Evolutionary conservation across 1,284 basidiomycete species (phyloP).

Genomic region (Ganoderma resinaceum): DNA sequence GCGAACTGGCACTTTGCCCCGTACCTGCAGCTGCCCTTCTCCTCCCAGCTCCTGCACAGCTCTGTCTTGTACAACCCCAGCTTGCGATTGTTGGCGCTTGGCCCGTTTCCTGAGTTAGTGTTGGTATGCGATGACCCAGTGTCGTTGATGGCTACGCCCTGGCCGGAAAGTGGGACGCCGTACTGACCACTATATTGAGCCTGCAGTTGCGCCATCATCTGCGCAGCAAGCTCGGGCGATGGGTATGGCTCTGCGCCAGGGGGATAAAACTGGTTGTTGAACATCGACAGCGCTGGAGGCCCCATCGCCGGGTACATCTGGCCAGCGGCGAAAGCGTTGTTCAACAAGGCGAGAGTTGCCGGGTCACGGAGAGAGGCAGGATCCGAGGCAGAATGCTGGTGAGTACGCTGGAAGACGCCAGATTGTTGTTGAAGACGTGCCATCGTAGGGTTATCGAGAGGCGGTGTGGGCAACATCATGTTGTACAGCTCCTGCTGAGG

Average conservation of each 20-base stretch:
- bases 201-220: slow-evolving; percentile 57
- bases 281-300: slow-evolving; percentile 58
- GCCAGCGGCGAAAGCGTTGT: slow-evolving; percentile 55
- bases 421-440: slow-evolving; percentile 80
- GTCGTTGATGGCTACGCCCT: slow-evolving; percentile 30
- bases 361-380: slow-evolving; percentile 76
- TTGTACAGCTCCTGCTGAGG: slow-evolving; percentile 81
- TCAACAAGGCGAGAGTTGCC: slow-evolving; percentile 66
- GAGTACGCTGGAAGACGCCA: slow-evolving; percentile 69
- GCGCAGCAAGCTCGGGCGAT: slow-evolving; percentile 58
- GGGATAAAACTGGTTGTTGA: slow-evolving; percentile 72
- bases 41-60: slow-evolving; percentile 91
- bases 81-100: slow-evolving; percentile 89
- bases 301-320: slow-evolving; percentile 49
- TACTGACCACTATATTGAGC: slow-evolving; percentile 64
- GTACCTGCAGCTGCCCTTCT: slow-evolving; percentile 90
- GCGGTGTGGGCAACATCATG: slow-evolving; percentile 70
- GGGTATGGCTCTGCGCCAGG: slow-evolving; percentile 61
- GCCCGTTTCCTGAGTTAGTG: slow-evolving; percentile 55
- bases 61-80: slow-evolving; percentile 92
- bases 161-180: slow-evolving; percentile 45
- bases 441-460: slow-evolving; percentile 67
- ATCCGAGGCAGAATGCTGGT: slow-evolving; percentile 83
- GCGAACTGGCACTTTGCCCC: slow-evolving; percentile 90
- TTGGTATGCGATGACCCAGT: slow-evolving; percentile 35